phyloP scores from a whole-genome alignment of 495 filamentous ascomycete species.

The Talaromyces adpressus region DNA sequence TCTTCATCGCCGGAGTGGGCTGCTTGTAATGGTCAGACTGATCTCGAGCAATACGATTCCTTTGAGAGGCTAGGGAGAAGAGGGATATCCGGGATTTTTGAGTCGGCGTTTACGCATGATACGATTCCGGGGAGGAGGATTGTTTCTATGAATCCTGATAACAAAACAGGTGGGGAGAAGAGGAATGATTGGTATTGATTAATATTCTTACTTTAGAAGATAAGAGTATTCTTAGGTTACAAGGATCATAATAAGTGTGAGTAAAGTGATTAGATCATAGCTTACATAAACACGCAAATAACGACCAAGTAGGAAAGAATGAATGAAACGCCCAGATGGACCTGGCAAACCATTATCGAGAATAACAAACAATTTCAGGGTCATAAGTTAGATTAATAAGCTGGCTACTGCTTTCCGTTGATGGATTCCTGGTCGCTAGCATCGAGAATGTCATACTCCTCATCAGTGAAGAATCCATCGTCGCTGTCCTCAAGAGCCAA shows the following conservation, averaged over 20 bases:
- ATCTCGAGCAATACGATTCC: slow-evolving; percentile 39
- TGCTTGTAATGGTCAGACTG: slow-evolving; percentile 27
- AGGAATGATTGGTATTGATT: slow-evolving; percentile 44
- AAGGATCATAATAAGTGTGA: neutral
- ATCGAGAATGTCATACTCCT: slow-evolving; percentile 95
- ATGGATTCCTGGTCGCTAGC: slow-evolving; percentile 87
- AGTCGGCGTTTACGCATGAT: slow-evolving; percentile 43
- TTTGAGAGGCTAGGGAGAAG: slow-evolving; percentile 43
- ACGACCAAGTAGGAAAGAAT: neutral
- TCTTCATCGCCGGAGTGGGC: slow-evolving; percentile 37
- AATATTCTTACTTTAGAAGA: neutral
- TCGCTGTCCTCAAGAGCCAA: slow-evolving; percentile 55
- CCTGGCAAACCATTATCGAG: neutral
- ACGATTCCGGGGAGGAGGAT: slow-evolving; percentile 49
- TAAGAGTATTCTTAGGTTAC: neutral
- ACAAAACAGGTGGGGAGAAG: slow-evolving; percentile 37
- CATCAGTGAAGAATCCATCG: slow-evolving; percentile 81
- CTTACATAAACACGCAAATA: slow-evolving; percentile 2
- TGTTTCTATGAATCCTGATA: slow-evolving; percentile 46
- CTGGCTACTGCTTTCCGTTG: slow-evolving; percentile 26
- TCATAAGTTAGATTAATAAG: neutral
- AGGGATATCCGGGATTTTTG: slow-evolving; percentile 50
- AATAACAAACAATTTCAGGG: neutral
- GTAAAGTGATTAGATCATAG: neutral
- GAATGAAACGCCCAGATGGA: neutral